Base-by-base conservation (phyloP, 179 eudicot species). In the Monotropa hypopitys region DNA sequence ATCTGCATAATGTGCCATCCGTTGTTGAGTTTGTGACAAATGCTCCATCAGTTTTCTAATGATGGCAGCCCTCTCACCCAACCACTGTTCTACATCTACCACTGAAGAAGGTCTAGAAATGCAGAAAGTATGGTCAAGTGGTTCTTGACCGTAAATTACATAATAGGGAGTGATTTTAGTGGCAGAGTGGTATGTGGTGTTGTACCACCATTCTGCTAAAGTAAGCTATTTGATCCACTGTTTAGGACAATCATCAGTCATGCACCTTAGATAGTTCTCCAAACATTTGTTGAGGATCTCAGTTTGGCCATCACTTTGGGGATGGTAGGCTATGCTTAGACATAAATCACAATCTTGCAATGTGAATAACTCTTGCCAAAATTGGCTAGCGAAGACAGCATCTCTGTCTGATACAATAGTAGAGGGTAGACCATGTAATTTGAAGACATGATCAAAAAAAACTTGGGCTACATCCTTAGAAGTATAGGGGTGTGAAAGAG, bases 301-400 rank as follows among this genome's bases (percentile, higher is more conserved):
- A 0, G 45, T 72, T 15, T 72, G 62, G 0, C 75, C 62, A 70
- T 80, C 33, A 61, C 76, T n/a, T 76, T 6, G 74, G 18, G 56
- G 51, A 11, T 45, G 56, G 20, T 21, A 43, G 1, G 74, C 33
- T 42, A 0, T 43, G 38, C 74, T 70, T 9, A 42, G 54, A 23
- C 50, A 26, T 2, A 70, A 11, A 23, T 45, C 26, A 20, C 35
- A 43, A 2, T 33, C 74, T 50, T 43, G 47, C 10, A 70, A 26
- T 2, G 26, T 46, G n/a, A 70, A 70, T 1, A 70, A 4, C 6
- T 72, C 57, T 1, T 46, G 10, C 57, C 61, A 72, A 30, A 72
- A 72, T 3, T 46, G 20, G 30, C n/a, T 72, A 0, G 57, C 33
- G 33, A 73, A 73, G 1, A 51, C 4, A 3, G 33, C 20, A 20